Base-by-base conservation (phyloP, 2,329 filamentous ascomycete genomes). In the Geoglossum cookeanum region DNA sequence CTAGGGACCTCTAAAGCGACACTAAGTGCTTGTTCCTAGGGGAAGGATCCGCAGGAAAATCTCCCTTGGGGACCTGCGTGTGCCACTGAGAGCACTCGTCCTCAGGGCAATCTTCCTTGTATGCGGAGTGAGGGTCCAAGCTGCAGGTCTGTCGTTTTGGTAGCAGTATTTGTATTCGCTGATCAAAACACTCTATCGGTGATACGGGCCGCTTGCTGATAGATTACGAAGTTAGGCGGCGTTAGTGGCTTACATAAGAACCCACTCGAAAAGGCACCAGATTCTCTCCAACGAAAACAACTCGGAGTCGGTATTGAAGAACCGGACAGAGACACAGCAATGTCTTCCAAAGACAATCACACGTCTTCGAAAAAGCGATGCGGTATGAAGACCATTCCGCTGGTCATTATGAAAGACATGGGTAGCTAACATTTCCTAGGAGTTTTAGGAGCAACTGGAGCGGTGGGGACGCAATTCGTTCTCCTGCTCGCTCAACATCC, bases 391-490 rank as follows among this genome's bases (percentile, higher is more conserved):
- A 15, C 42, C 42, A 22, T 45, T 45, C 42, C n/a, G n/a, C 42
- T 45, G 42, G 42, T 45, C 42, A 45, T 22, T 45, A 45, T 45
- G 42, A 45, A 45, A 45, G 42, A 45, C 42, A 45, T 45, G 42
- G 13, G n/a, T 45, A n/a, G 9, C 42, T 45, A 45, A 45, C 42
- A 45, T 45, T 45, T 45, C 42, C 42, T 27, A 47, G 79, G 80
- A 68, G 88, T 96, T 59, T 80, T 96, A 58, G 90, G 91, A 64
- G 87, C 84, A 71, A 97, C 91, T 37, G 92, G 92, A 67, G 94
- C 89, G 39, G 91, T 97, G 15, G 91, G 91, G 64, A 89, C 95
- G 72, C 83, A 91, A 66, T 97, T 97, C 71, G 92, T 97, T 68
- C 83, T 97, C 39, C 81, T 97, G 56, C 84, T 97, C 61, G 84